A percentile compares a stretch with the other conserved stretches of the same genome.
These are phyloP conservation scores for Penicillium ochrochloron DNA, from an alignment of 495 filamentous ascomycete genomes.

Conservation along the genomic window DNA sequence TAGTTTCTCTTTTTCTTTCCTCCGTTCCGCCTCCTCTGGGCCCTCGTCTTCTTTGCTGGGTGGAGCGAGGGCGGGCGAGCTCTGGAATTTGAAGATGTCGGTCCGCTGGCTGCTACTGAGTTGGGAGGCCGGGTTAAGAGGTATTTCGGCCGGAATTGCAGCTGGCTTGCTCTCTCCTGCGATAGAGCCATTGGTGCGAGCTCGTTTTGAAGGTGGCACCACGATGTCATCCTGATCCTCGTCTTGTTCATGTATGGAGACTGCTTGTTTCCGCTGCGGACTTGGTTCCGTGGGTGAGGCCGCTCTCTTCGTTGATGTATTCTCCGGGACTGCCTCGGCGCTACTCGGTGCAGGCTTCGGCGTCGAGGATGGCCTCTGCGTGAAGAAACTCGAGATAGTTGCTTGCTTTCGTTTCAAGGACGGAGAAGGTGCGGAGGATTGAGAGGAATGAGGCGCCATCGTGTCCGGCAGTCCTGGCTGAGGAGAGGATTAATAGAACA, in stretches of 20 bases:
- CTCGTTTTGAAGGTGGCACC: slow-evolving; percentile 46
- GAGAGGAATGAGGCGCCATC: slow-evolving; percentile 49
- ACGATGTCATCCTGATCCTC: slow-evolving; percentile 49
- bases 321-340: slow-evolving; percentile 15
- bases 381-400: slow-evolving; percentile 87
- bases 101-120: slow-evolving; percentile 41
- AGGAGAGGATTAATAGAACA: not conserved
- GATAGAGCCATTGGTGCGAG: slow-evolving; percentile 28
- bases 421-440: slow-evolving; percentile 47
- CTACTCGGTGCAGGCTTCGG: slow-evolving; percentile 23
- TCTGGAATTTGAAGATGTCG: slow-evolving; percentile 48
- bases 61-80: slow-evolving; percentile 34
- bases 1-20: slow-evolving; percentile 66
- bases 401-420: slow-evolving; percentile 67
- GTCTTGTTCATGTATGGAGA: slow-evolving; percentile 25
- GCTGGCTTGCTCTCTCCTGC: slow-evolving; percentile 21
- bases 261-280: slow-evolving; percentile 25
- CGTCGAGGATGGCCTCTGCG: slow-evolving; percentile 55
- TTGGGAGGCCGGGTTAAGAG: slow-evolving; percentile 21
- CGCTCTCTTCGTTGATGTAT: slow-evolving; percentile 21
- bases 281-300: slow-evolving; percentile 21
- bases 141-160: slow-evolving; percentile 18
- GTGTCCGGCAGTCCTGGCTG: not conserved
- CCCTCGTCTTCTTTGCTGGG: slow-evolving; percentile 39
- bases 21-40: slow-evolving; percentile 48